Percentiles rank a stretch among this genome's conserved stretches.
Evolutionary conservation across 2,329 filamentous ascomycete species (phyloP).

Genomic region (Colletotrichum graminicola): DNA sequence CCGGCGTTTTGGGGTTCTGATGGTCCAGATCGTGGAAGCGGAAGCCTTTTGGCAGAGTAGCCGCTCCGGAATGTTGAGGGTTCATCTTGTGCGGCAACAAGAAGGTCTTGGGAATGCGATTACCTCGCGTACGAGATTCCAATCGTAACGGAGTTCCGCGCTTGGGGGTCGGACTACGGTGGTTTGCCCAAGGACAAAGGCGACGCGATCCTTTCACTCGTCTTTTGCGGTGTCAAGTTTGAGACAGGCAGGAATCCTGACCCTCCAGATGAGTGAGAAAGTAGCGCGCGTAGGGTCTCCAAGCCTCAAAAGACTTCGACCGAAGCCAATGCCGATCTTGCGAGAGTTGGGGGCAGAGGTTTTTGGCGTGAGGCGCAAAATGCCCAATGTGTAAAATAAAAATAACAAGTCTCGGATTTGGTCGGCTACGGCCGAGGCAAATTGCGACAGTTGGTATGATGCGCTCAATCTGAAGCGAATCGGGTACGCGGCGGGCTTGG

Average conservation of each 20-base stretch:
- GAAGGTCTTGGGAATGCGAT: conserved; percentile 43
- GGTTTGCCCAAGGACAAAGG: conserved; percentile 25
- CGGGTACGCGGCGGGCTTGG: conserved; percentile 24
- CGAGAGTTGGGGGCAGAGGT: not conserved
- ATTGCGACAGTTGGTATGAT: conserved; percentile 6
- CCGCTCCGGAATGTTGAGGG: conserved; percentile 59
- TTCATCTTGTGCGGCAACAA: conserved; percentile 54
- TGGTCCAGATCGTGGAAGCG: conserved; percentile 51
- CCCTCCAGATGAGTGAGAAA: conserved; percentile 7
- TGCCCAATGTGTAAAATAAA: not conserved
- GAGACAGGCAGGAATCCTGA: conserved; percentile 31
- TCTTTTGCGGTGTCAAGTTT: conserved; percentile 18
- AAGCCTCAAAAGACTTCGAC: conserved; percentile 3
- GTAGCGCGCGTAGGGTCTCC: conserved; percentile 23
- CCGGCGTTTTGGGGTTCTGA: conserved; percentile 63
- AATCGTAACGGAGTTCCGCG: conserved; percentile 4
- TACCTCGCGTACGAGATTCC: conserved; percentile 22
- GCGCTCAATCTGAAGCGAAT: conserved; percentile 14
- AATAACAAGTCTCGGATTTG: not conserved
- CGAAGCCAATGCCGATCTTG: conserved; percentile 11
- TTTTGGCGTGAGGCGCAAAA: not conserved
- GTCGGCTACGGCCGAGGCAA: not conserved
- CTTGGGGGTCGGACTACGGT: not conserved
- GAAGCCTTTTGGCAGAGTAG: conserved; percentile 59
- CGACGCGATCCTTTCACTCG: conserved; percentile 18